phyloP scores from a whole-genome alignment of 2,329 filamentous ascomycete species.

The Emergomyces pasteurianus region DNA sequence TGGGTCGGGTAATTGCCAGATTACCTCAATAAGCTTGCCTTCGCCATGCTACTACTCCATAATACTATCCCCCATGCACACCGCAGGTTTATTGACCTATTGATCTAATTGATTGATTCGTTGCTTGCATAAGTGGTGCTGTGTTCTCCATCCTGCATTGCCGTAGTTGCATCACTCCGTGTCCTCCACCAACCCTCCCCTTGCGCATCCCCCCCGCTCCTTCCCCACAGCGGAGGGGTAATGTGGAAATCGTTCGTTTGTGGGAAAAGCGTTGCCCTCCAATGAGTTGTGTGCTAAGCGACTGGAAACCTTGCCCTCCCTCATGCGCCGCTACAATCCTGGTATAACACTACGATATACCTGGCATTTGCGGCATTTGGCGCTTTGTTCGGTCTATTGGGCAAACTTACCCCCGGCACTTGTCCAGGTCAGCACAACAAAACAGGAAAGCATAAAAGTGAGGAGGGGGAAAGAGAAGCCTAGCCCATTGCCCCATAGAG shows the following conservation, averaged over 20 bases:
- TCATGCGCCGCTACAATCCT: not conserved
- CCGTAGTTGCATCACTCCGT: not conserved
- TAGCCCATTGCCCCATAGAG: not conserved
- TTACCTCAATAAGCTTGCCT: not conserved
- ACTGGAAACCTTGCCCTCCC: not conserved
- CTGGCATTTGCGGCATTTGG: not conserved
- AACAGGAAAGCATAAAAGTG: not conserved
- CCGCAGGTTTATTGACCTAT: not conserved
- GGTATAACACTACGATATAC: not conserved
- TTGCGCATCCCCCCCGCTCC: too few species aligned
- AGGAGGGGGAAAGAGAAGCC: not conserved
- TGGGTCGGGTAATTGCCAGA: not conserved
- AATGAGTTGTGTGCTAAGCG: not conserved
- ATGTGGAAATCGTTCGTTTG: not conserved
- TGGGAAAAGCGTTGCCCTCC: not conserved
- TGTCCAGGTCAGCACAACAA: not conserved
- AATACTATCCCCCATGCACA: not conserved
- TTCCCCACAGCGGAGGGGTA: not conserved
- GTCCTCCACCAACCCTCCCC: not conserved
- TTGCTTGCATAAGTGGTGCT: not conserved
- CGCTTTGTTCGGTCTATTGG: not conserved
- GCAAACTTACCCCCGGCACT: too few species aligned
- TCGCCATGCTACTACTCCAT: not conserved
- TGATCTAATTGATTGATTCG: not conserved
- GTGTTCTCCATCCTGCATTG: not conserved